These are phyloP conservation scores for Blastosporella zonata DNA, from an alignment of 1,284 basidiomycete genomes.

Conservation along the genomic window DNA sequence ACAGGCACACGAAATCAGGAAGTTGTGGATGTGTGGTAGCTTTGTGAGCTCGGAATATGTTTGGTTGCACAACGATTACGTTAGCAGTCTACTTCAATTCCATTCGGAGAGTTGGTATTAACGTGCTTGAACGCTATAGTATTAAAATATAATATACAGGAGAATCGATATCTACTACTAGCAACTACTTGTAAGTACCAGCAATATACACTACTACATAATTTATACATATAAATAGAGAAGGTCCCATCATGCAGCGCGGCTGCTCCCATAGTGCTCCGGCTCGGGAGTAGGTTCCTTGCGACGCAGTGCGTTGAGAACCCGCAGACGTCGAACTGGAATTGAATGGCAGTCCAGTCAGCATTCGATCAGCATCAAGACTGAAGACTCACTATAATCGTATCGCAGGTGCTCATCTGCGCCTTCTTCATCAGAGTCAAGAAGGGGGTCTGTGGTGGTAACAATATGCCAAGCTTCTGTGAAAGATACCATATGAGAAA, in stretches of 20 bases:
- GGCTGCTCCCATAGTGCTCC: constrained; percentile 2
- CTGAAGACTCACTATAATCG: constrained; percentile 46
- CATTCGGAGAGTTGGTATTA: too few species aligned
- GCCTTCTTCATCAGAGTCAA: constrained; percentile 55
- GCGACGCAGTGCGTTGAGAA: constrained; percentile 47
- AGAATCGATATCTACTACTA: too few species aligned
- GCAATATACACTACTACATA: constrained; percentile 11
- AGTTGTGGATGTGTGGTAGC: too few species aligned
- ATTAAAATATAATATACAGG: too few species aligned
- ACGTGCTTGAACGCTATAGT: too few species aligned
- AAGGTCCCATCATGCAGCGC: not conserved
- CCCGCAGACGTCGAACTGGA: constrained; percentile 52
- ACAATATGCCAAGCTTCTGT: constrained; percentile 59
- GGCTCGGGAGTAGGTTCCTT: constrained; percentile 23
- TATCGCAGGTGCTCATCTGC: constrained; percentile 51
- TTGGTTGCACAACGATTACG: not conserved
- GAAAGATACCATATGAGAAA: not conserved
- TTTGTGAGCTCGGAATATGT: too few species aligned
- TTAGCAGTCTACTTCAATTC: not conserved
- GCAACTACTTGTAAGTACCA: too few species aligned
- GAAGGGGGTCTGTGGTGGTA: constrained; percentile 47
- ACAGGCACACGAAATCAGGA: not conserved
- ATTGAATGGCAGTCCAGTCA: not conserved
- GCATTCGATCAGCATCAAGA: constrained; percentile 6
- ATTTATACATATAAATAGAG: constrained; percentile 10